A percentile compares a stretch with the other conserved stretches of the same genome.
Evolutionary conservation across 768 basidiomycete genomes (phyloP).

Genomic region (Russula ochroleuca): DNA sequence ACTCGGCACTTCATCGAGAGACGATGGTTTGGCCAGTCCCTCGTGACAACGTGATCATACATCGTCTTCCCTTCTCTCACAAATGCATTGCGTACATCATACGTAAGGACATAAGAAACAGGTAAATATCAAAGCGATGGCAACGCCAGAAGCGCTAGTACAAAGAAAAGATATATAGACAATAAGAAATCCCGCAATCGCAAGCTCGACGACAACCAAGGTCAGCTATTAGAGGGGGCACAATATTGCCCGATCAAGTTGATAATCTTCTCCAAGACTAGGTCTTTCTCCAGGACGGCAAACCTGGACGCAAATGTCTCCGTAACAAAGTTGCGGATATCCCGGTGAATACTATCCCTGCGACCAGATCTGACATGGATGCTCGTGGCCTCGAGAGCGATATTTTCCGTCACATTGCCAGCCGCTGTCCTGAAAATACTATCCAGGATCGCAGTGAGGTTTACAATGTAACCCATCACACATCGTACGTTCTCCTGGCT

Average conservation of each 20-base stretch:
- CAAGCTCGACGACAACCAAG: too few relatives aligned
- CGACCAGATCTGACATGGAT: not conserved
- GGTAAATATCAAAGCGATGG: too few relatives aligned
- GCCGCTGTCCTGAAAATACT: not conserved
- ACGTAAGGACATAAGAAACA: not conserved
- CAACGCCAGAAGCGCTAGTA: too few relatives aligned
- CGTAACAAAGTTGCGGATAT: not conserved
- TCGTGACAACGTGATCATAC: not conserved
- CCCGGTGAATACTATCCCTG: not conserved
- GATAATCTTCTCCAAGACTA: not conserved
- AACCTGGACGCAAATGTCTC: not conserved
- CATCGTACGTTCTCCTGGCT: conserved; percentile 5
- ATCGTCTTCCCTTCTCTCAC: not conserved
- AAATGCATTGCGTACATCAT: not conserved
- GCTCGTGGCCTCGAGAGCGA: not conserved
- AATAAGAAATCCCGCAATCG: too few relatives aligned
- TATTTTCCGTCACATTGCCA: not conserved
- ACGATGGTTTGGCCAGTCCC: not conserved
- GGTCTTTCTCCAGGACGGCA: not conserved
- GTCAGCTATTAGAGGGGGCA: not conserved
- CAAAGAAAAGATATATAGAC: too few relatives aligned
- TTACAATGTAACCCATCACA: conserved; percentile 8
- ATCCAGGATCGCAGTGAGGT: not conserved
- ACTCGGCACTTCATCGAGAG: not conserved
- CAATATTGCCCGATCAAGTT: not conserved